Conservation (phyloP, 306 rosid species). For the Coriaria nepalensis region DNA sequence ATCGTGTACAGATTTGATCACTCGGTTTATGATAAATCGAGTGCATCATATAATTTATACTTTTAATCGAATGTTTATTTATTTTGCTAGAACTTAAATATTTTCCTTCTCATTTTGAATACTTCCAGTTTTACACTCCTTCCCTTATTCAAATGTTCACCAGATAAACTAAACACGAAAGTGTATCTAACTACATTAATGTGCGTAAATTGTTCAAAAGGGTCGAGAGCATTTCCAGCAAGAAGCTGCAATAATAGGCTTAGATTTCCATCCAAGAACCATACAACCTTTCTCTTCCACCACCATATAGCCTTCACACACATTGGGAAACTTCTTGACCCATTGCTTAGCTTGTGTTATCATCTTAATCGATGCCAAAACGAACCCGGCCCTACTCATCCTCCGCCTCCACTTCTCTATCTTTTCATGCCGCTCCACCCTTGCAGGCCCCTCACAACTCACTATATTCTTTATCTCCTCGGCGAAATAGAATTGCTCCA, state of each 20-base stretch:
- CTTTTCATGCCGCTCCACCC: slow-evolving; percentile 91
- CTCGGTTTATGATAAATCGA: too few relatives aligned
- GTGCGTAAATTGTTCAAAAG: too few relatives aligned
- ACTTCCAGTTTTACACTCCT: too few relatives aligned
- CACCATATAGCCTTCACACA: slow-evolving; percentile 49
- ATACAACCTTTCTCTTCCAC: slow-evolving; percentile 83
- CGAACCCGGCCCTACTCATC: slow-evolving; percentile 84
- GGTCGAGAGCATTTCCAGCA: slow-evolving; percentile 63
- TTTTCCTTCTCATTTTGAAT: too few relatives aligned
- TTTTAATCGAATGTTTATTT: too few relatives aligned
- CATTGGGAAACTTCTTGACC: slow-evolving; percentile 34
- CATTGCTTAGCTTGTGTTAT: slow-evolving; percentile 60
- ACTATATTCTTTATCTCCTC: slow-evolving; percentile 93
- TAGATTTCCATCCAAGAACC: slow-evolving; percentile 86
- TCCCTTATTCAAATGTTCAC: too few relatives aligned
- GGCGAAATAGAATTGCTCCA: slow-evolving; percentile 81
- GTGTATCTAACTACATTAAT: too few relatives aligned
- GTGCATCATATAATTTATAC: too few relatives aligned
- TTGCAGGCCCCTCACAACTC: slow-evolving; percentile 75
- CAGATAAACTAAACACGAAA: too few relatives aligned
- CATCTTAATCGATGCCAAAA: slow-evolving; percentile 51
- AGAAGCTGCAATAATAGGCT: slow-evolving; percentile 78
- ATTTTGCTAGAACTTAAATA: too few relatives aligned
- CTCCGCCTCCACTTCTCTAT: slow-evolving; percentile 83
- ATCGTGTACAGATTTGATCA: too few relatives aligned